These are phyloP conservation scores for Dunaliella sp. DNA, from an alignment of 139 green algal genomes.

Conservation along the genomic window DNA sequence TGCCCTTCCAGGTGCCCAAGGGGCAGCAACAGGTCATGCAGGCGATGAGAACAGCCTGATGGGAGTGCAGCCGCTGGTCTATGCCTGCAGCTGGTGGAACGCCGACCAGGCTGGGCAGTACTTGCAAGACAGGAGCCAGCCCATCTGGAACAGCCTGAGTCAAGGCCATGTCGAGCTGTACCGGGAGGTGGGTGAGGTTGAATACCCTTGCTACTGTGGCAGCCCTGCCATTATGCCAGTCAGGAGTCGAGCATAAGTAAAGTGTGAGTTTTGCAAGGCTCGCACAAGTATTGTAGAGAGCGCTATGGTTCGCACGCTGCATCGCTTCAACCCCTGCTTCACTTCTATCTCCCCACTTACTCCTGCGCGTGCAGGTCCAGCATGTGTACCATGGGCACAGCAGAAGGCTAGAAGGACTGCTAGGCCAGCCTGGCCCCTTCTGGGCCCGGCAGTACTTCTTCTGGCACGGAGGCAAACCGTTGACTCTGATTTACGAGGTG, in stretches of 20 bases:
- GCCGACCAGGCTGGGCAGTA: constrained; percentile 32
- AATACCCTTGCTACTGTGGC: too few species aligned
- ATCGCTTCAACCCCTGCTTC: not conserved
- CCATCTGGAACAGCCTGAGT: constrained; percentile 85
- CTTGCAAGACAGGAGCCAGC: constrained; percentile 58
- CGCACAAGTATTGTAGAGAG: too few species aligned
- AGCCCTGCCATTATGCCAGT: too few species aligned
- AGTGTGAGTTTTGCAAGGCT: too few species aligned
- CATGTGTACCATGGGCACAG: constrained; percentile 68
- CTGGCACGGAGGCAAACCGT: constrained; percentile 74
- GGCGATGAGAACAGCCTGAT: too few species aligned
- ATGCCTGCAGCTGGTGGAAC: constrained; percentile 93
- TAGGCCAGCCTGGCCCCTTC: constrained; percentile 66
- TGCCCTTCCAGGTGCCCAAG: too few species aligned
- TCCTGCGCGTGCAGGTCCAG: constrained; percentile 67
- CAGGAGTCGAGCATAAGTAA: too few species aligned
- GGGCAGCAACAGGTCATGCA: too few species aligned
- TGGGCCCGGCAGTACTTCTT: constrained; percentile 94
- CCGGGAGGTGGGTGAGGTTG: constrained; percentile 39
- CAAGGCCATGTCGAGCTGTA: constrained; percentile 78
- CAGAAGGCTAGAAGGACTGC: constrained; percentile 48
- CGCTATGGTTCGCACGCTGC: not conserved
- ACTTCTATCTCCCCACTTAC: too few species aligned
- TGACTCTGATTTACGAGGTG: constrained; percentile 96
- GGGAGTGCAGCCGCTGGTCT: constrained; percentile 67